Conservation (phyloP, 495 filamentous ascomycete species). For the Aspergillus sclerotiicarbonarius region DNA sequence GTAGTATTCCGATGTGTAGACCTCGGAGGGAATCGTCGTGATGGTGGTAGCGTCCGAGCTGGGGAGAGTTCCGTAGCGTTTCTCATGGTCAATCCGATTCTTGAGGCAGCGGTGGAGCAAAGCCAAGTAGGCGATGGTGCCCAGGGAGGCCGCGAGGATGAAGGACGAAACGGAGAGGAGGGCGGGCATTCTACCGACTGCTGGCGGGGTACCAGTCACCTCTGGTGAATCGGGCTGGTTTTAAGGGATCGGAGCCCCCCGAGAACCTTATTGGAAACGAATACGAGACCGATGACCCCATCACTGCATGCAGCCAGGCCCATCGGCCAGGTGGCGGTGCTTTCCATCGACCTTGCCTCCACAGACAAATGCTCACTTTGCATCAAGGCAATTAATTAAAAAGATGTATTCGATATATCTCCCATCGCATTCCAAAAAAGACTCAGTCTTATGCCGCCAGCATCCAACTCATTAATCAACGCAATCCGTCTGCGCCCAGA, state of each 20-base stretch:
- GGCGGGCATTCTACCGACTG: background rate
- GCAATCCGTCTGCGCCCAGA: background rate
- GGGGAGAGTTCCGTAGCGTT: constrained; percentile 18
- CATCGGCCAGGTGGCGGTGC: background rate
- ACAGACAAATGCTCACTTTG: background rate
- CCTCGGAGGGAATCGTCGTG: constrained; percentile 21
- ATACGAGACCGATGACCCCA: background rate
- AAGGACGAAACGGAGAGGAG: background rate
- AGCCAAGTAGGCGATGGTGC: constrained; percentile 20
- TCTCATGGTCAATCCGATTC: constrained; percentile 22
- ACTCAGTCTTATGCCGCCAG: background rate
- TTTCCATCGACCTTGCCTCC: too few relatives aligned
- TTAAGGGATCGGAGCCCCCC: background rate
- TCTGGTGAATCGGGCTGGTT: background rate
- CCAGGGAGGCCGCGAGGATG: background rate
- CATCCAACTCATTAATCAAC: background rate
- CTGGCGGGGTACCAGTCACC: background rate
- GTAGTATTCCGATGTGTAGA: constrained; percentile 24
- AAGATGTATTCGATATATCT: background rate
- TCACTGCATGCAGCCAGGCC: background rate
- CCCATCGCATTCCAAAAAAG: background rate
- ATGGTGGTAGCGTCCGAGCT: constrained; percentile 14
- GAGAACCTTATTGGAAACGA: background rate
- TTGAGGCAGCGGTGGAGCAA: constrained; percentile 24
- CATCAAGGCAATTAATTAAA: background rate